These are phyloP conservation scores for Colletotrichum endophyticum DNA, from an alignment of 2,329 filamentous ascomycete species.

Conservation along the genomic window DNA sequence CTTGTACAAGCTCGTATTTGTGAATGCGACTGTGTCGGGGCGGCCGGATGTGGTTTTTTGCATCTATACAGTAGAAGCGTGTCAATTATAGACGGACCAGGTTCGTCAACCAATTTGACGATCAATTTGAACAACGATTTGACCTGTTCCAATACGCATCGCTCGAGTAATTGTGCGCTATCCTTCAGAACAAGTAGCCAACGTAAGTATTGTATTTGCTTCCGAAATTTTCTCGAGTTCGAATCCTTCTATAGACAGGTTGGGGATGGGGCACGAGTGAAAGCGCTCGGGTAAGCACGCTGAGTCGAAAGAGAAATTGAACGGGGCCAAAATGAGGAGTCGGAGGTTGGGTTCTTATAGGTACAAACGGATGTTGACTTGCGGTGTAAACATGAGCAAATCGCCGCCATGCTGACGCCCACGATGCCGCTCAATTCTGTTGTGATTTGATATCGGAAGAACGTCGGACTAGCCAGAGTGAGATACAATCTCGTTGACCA, in stretches of 20 bases:
- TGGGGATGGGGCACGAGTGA: neutral
- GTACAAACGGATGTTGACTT: neutral
- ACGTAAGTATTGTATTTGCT: neutral
- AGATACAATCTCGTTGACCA: conserved; percentile 94
- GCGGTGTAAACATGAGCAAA: neutral
- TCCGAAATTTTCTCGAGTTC: neutral
- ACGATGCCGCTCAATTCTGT: neutral
- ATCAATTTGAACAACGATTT: neutral
- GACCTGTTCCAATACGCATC: neutral
- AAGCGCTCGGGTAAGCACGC: neutral
- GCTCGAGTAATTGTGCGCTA: neutral
- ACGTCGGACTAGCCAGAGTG: conserved; percentile 72
- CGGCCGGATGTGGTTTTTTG: neutral
- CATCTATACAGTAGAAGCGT: conserved; percentile 10
- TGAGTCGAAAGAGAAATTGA: neutral
- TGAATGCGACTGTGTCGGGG: neutral
- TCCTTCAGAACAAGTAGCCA: neutral
- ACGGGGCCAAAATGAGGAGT: neutral
- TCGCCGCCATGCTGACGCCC: neutral
- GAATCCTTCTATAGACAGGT: neutral
- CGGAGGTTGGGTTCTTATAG: neutral
- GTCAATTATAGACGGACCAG: neutral
- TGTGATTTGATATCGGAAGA: neutral
- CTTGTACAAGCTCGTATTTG: neutral
- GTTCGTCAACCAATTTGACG: neutral